A percentile compares a stretch with the other conserved stretches of the same genome.
These are phyloP conservation scores for Camelina hispida DNA, from an alignment of 345 rosid genomes.

Conservation along the genomic window DNA sequence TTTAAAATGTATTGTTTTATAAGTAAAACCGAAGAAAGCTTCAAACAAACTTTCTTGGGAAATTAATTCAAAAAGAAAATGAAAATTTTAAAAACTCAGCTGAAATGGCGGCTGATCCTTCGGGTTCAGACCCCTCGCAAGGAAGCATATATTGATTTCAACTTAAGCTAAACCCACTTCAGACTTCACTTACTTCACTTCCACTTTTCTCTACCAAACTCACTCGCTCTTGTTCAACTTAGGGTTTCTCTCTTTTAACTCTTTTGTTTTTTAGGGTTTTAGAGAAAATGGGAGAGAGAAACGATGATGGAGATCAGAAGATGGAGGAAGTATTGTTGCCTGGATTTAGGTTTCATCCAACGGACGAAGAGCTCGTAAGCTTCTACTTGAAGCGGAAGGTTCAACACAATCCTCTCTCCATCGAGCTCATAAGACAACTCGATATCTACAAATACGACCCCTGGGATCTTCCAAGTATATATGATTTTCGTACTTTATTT, in stretches of 20 bases:
- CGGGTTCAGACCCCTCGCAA: slow-evolving; percentile 80
- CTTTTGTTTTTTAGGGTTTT: slow-evolving; percentile 23
- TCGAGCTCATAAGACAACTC: slow-evolving; percentile 81
- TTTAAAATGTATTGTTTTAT: background rate
- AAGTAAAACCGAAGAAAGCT: slow-evolving; percentile 27
- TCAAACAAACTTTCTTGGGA: slow-evolving; percentile 44
- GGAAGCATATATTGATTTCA: slow-evolving; percentile 76
- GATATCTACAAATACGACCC: slow-evolving; percentile 94
- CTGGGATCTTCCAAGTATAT: slow-evolving; percentile 93
- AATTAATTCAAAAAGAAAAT: slow-evolving; percentile 45
- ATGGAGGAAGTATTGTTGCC: slow-evolving; percentile 78
- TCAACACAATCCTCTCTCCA: slow-evolving; percentile 68
- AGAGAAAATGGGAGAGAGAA: slow-evolving; percentile 53
- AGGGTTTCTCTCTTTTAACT: slow-evolving; percentile 25
- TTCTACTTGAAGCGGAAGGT: slow-evolving; percentile 81
- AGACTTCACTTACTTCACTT: slow-evolving; percentile 46
- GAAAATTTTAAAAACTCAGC: slow-evolving; percentile 53
- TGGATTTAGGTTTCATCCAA: slow-evolving; percentile 93
- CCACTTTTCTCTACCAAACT: slow-evolving; percentile 27
- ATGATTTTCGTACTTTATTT: background rate
- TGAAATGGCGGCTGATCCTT: slow-evolving; percentile 93
- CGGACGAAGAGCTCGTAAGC: slow-evolving; percentile 91
- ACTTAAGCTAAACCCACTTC: slow-evolving; percentile 48
- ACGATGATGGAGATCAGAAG: slow-evolving; percentile 51
- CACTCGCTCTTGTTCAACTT: slow-evolving; percentile 26